phyloP scores from a whole-genome alignment of 148 eudicot species.

The Heliosperma pusillum region DNA sequence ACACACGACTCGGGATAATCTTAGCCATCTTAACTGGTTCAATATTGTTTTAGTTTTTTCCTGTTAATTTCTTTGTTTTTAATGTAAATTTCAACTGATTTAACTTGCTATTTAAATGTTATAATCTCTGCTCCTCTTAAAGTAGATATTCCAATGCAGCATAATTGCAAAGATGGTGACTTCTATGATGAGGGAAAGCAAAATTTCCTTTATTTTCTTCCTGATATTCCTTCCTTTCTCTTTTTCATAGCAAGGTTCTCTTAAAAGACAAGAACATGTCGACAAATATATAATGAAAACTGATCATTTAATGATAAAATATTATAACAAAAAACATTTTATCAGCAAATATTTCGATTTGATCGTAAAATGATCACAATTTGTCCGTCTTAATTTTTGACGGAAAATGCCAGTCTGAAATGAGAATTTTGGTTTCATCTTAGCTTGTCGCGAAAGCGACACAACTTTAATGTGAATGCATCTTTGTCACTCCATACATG shows the following conservation, averaged over 20 bases:
- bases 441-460: slow-evolving; percentile 5
- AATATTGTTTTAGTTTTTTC: slow-evolving; percentile 9
- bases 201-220: not conserved
- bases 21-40: slow-evolving; percentile 8
- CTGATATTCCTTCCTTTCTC: not conserved
- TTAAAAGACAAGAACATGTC: no score
- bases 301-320: no score
- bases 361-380: no score
- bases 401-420: no score
- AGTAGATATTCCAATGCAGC: slow-evolving; percentile 22
- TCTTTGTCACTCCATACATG: not conserved
- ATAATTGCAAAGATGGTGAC: slow-evolving; percentile 23
- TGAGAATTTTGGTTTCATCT: no score
- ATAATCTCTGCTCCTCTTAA: slow-evolving; percentile 12
- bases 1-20: slow-evolving; percentile 25
- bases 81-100: not conserved
- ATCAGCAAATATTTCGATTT: no score
- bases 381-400: no score
- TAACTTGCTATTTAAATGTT: slow-evolving; percentile 8
- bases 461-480: not conserved
- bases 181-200: slow-evolving; percentile 22
- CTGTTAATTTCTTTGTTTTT: slow-evolving; percentile 4
- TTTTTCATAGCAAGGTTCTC: no score
- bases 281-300: no score
- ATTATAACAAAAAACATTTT: no score